These are phyloP conservation scores for Peniophora sp. DNA, from an alignment of 1,284 basidiomycete genomes.

Conservation along the genomic window DNA sequence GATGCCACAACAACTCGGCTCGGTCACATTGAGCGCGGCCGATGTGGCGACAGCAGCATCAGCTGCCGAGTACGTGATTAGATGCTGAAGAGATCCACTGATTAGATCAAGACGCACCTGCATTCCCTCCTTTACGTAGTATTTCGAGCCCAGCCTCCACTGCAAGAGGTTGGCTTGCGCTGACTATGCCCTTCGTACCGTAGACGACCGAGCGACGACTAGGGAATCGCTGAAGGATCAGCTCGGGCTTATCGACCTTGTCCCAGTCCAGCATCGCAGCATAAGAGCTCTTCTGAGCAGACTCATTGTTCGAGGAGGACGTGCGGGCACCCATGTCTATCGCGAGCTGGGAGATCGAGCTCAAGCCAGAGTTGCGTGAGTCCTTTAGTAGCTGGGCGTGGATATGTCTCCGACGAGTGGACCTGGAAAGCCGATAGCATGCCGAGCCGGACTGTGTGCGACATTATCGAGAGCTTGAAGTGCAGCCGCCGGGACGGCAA, in stretches of 20 bases:
- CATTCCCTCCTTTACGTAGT: constrained; percentile 85
- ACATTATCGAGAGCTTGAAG: no score
- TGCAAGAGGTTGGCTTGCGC: constrained; percentile 88
- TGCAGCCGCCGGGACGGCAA: no score
- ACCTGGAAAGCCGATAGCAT: no score
- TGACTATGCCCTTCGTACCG: constrained; percentile 82
- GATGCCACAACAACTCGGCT: constrained; percentile 76
- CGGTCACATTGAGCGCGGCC: constrained; percentile 84
- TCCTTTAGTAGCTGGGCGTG: no score
- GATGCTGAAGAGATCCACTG: background rate
- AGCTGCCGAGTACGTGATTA: constrained; percentile 24
- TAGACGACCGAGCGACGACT: constrained; percentile 74
- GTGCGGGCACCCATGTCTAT: background rate
- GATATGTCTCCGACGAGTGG: no score
- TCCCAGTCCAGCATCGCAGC: constrained; percentile 50
- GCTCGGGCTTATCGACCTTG: constrained; percentile 56
- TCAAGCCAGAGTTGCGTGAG: no score
- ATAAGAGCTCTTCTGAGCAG: background rate
- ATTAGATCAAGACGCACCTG: constrained; percentile 39
- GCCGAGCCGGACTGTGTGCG: no score
- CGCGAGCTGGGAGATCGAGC: no score
- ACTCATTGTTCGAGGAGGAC: background rate
- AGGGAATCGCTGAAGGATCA: constrained; percentile 51
- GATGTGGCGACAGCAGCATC: constrained; percentile 78
- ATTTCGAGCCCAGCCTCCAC: constrained; percentile 86